Conservation (phyloP, 345 rosid species). For the Lenwebbia sp. region DNA sequence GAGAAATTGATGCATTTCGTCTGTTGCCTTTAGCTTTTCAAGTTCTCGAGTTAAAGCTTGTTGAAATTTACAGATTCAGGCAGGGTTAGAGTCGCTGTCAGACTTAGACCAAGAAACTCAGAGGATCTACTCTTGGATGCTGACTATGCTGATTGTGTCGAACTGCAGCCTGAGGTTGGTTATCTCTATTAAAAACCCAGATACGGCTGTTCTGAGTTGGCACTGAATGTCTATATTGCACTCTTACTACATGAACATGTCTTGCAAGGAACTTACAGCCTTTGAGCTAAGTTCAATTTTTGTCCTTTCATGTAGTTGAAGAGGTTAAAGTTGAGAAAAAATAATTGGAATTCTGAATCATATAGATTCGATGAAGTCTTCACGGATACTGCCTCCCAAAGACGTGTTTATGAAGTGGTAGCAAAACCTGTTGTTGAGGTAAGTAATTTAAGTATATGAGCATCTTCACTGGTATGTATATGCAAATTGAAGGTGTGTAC, state of each 20-base stretch:
- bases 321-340: slow-evolving; percentile 69
- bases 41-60: background rate
- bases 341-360: slow-evolving; percentile 86
- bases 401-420: slow-evolving; percentile 83
- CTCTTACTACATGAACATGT: background rate
- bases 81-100: slow-evolving; percentile 83
- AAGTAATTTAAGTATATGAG: background rate
- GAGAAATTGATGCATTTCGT: background rate
- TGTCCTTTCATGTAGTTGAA: slow-evolving; percentile 41
- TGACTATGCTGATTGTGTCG: slow-evolving; percentile 80
- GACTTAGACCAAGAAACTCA: slow-evolving; percentile 67
- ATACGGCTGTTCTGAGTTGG: background rate
- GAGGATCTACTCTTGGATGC: slow-evolving; percentile 71
- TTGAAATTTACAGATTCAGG: slow-evolving; percentile 43
- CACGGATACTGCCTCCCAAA: slow-evolving; percentile 76
- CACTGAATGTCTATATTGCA: background rate
- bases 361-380: slow-evolving; percentile 80
- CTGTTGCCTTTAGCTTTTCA: background rate
- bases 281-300: background rate
- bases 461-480: background rate
- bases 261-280: background rate
- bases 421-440: slow-evolving; percentile 96
- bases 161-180: slow-evolving; percentile 77
- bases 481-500: background rate
- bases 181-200: background rate